These are phyloP conservation scores for Epichloe gansuensis DNA, from an alignment of 2,329 filamentous ascomycete species.

Conservation along the genomic window DNA sequence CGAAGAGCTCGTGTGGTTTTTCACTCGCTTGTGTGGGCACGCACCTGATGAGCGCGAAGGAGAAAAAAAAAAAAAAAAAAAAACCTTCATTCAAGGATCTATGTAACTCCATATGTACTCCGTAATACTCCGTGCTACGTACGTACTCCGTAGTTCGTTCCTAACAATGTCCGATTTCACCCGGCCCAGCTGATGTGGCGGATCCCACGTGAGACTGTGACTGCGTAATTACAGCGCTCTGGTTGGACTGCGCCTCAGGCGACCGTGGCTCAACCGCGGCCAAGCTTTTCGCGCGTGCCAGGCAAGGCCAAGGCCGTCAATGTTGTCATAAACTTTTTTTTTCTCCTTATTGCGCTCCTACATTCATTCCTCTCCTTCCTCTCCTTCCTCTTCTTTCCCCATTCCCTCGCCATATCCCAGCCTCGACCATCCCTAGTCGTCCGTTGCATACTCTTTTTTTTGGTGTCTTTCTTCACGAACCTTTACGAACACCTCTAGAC, in stretches of 20 bases:
- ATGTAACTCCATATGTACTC: not conserved
- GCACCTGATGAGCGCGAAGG: no score
- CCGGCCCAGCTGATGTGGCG: conserved; percentile 16
- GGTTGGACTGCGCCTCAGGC: conserved; percentile 27
- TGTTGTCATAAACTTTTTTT: conserved; percentile 30
- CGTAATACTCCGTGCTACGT: not conserved
- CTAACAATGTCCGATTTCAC: conserved; percentile 20
- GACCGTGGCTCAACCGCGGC: conserved; percentile 18
- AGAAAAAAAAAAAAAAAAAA: no score
- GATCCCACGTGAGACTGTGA: conserved; percentile 1
- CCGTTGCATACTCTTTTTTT: not conserved
- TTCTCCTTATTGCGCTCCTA: conserved; percentile 4
- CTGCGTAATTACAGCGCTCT: conserved; percentile 21
- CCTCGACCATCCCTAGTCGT: conserved; percentile 6
- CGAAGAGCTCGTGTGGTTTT: not conserved
- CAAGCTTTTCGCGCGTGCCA: conserved; percentile 1
- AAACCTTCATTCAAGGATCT: no score
- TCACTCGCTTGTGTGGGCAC: no score
- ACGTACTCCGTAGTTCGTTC: not conserved
- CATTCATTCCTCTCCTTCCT: conserved; percentile 11
- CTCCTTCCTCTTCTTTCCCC: conserved; percentile 10
- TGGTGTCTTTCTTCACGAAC: conserved; percentile 4
- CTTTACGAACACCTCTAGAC: conserved; percentile 6
- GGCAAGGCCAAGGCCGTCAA: conserved; percentile 13
- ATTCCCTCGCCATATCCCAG: conserved; percentile 6